phyloP scores from a whole-genome alignment of 345 rosid genomes.

The Eutrema yunnanense region DNA sequence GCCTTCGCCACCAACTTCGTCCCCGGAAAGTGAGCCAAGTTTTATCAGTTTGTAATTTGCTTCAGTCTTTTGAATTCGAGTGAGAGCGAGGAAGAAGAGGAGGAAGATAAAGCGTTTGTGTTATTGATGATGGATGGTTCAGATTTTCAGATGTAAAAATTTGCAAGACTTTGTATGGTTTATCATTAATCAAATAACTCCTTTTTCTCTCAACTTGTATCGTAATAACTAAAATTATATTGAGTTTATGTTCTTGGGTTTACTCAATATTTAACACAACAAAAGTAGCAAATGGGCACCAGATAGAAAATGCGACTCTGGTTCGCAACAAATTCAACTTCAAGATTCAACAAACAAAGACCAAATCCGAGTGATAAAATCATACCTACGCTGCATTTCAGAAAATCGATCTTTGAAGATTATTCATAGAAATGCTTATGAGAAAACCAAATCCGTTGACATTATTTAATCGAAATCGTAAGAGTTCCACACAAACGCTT shows the following conservation, averaged over 20 bases:
- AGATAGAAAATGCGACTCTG: neutral
- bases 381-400: neutral
- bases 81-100: neutral
- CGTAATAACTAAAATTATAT: neutral
- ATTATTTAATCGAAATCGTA: neutral
- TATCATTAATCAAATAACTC: conserved; percentile 22
- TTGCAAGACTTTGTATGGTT: conserved; percentile 8
- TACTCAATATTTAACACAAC: neutral
- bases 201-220: neutral
- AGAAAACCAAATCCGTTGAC: conserved; percentile 10
- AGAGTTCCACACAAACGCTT: conserved; percentile 7
- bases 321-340: neutral
- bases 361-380: neutral
- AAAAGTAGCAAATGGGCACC: neutral
- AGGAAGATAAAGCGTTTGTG: neutral
- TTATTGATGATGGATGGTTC: conserved; percentile 5
- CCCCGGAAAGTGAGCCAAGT: conserved; percentile 62
- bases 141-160: conserved; percentile 19
- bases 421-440: conserved; percentile 17
- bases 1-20: conserved; percentile 84
- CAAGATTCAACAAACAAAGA: neutral
- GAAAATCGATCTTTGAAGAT: neutral
- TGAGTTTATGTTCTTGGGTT: neutral
- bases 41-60: conserved; percentile 45
- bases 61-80: conserved; percentile 13